Conservation (phyloP, 768 basidiomycete species). For the Naematelia encephala region DNA sequence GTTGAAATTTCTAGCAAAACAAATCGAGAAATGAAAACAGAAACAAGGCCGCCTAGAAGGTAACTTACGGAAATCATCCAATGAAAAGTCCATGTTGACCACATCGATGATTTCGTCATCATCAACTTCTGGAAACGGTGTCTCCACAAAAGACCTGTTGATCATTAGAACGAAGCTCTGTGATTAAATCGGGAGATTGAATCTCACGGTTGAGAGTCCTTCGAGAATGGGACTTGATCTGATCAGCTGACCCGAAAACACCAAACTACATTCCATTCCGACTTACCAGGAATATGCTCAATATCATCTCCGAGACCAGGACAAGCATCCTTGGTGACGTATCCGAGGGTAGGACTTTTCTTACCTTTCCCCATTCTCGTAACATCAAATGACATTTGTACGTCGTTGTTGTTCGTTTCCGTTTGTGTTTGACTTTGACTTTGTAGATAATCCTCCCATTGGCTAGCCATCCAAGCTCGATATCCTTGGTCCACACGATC, state of each 20-base stretch:
- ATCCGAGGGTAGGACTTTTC: slow-evolving; percentile 26
- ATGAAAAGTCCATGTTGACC: slow-evolving; percentile 45
- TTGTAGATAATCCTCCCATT: slow-evolving; percentile 27
- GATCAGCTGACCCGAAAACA: not conserved
- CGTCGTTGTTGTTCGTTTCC: not conserved
- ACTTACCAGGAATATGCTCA: slow-evolving; percentile 46
- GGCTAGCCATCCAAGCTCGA: slow-evolving; percentile 18
- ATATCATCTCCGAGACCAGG: slow-evolving; percentile 46
- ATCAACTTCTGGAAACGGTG: slow-evolving; percentile 31
- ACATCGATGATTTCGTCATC: slow-evolving; percentile 42
- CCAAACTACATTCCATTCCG: not conserved
- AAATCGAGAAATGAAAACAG: not conserved
- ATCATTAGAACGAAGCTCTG: not conserved
- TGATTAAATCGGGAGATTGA: no score
- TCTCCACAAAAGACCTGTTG: slow-evolving; percentile 28
- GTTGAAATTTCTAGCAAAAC: not conserved
- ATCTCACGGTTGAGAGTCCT: slow-evolving; percentile 30
- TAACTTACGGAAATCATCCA: slow-evolving; percentile 47
- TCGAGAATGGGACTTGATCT: slow-evolving; percentile 25
- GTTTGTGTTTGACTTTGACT: not conserved
- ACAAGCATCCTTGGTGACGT: slow-evolving; percentile 38
- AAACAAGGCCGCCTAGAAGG: not conserved
- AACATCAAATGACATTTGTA: slow-evolving; percentile 15
- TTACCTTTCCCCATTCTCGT: not conserved
- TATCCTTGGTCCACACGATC: slow-evolving; percentile 15